These are phyloP conservation scores for Mitragyna speciosa DNA, from an alignment of 257 asterid species.

Conservation along the genomic window DNA sequence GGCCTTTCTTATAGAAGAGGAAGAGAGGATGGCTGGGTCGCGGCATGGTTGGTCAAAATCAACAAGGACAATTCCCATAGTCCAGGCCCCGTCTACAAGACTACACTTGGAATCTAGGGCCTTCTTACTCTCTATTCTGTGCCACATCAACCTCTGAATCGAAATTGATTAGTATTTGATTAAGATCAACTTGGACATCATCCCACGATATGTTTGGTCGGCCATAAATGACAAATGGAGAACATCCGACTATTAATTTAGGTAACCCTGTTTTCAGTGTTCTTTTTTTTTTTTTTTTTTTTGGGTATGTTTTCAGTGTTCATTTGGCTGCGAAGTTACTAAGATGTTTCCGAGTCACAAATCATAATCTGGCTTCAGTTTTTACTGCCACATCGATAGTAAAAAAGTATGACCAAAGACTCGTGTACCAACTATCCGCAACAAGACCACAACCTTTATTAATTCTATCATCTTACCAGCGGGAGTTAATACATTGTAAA, in stretches of 20 bases:
- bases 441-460: not conserved
- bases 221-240: slow-evolving; percentile 30
- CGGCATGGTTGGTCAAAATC: slow-evolving; percentile 13
- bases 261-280: not conserved
- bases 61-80: slow-evolving; percentile 2
- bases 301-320: too few relatives aligned
- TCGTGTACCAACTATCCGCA: not conserved
- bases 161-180: not conserved
- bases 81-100: not conserved
- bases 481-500: too few relatives aligned
- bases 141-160: slow-evolving; percentile 32
- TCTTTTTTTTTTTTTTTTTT: too few relatives aligned
- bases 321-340: slow-evolving; percentile 14
- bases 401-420: not conserved
- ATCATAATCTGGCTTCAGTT: not conserved
- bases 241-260: slow-evolving; percentile 4
- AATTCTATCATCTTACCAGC: not conserved
- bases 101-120: slow-evolving; percentile 4
- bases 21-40: not conserved
- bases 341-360: slow-evolving; percentile 11
- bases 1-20: slow-evolving; percentile 41
- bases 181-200: slow-evolving; percentile 33
- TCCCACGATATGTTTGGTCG: slow-evolving; percentile 38
- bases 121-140: not conserved
- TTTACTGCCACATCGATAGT: not conserved